Evolutionary conservation across 1,139 yeast species (phyloP).

Genomic region (Hansenula lynferdii): DNA sequence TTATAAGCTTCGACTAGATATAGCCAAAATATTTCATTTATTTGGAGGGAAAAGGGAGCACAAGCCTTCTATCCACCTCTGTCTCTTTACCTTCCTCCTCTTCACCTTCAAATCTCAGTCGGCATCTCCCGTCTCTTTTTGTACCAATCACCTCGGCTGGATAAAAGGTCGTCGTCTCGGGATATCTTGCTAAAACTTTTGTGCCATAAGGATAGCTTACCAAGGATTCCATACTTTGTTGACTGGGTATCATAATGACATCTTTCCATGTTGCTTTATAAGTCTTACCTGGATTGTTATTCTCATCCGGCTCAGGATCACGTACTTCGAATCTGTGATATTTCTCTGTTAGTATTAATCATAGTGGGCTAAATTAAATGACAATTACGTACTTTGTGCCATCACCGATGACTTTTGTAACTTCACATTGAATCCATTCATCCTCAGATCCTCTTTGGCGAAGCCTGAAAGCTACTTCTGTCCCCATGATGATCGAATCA

Average conservation of each 20-base stretch:
- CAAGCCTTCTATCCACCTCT: conserved; percentile 81
- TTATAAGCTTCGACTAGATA: no score
- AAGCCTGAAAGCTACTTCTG: conserved; percentile 87
- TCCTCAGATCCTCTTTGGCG: conserved; percentile 61
- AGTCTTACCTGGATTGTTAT: conserved; percentile 82
- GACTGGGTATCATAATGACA: conserved; percentile 66
- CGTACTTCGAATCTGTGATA: conserved; percentile 78
- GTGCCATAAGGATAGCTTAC: conserved; percentile 69
- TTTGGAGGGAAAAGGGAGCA: conserved; percentile 60
- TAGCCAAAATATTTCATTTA: background rate
- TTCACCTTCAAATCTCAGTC: conserved; percentile 91
- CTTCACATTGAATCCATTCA: conserved; percentile 98
- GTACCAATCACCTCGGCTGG: conserved; percentile 88
- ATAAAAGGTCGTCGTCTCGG: conserved; percentile 96
- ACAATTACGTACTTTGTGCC: conserved; percentile 46
- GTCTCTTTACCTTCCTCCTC: conserved; percentile 96
- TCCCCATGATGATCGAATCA: conserved; percentile 59
- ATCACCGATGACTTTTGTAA: conserved; percentile 70
- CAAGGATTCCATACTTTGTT: conserved; percentile 35
- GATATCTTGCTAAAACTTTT: conserved; percentile 88
- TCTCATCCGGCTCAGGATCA: conserved; percentile 97
- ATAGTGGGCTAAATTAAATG: no score
- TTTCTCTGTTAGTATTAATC: no score
- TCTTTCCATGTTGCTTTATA: conserved; percentile 83
- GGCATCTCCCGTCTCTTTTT: conserved; percentile 68